phyloP scores from a whole-genome alignment of 768 basidiomycete species.

The Tricholoma furcatifolium region DNA sequence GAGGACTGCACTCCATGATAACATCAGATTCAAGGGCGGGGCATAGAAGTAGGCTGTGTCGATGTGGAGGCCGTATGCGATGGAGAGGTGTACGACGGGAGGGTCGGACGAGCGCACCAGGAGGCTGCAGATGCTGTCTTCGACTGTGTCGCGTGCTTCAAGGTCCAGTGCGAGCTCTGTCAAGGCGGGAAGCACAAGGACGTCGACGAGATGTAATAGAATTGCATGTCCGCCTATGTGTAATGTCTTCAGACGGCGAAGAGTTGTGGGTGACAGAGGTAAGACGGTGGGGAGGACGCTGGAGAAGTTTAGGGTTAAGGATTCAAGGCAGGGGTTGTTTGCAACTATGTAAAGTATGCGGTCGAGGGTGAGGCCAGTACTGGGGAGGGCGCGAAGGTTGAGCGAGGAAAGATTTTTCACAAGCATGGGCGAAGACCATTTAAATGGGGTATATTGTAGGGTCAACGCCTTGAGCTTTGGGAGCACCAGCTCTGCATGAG shows the following conservation, averaged over 20 bases:
- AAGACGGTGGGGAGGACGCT: slow-evolving; percentile 62
- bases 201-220: slow-evolving; percentile 60
- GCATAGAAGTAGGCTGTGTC: slow-evolving; percentile 51
- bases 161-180: slow-evolving; percentile 65
- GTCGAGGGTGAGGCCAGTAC: slow-evolving; percentile 61
- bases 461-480: slow-evolving; percentile 57
- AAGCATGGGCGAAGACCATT: slow-evolving; percentile 75
- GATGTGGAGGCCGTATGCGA: slow-evolving; percentile 51
- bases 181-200: slow-evolving; percentile 56
- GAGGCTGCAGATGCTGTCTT: slow-evolving; percentile 65
- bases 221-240: slow-evolving; percentile 67
- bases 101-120: slow-evolving; percentile 60
- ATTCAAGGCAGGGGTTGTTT: slow-evolving; percentile 55
- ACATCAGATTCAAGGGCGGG: slow-evolving; percentile 53
- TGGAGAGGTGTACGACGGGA: slow-evolving; percentile 54
- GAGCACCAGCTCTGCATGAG: slow-evolving; percentile 32
- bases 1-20: slow-evolving; percentile 65
- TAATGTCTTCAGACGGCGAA: slow-evolving; percentile 53
- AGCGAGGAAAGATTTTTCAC: slow-evolving; percentile 55
- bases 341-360: slow-evolving; percentile 65
- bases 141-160: slow-evolving; percentile 72
- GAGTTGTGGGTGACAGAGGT: slow-evolving; percentile 52
- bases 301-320: slow-evolving; percentile 60
- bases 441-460: slow-evolving; percentile 72
- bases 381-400: slow-evolving; percentile 65